Percentiles rank a stretch among this genome's conserved stretches.
Evolutionary conservation across 176 grass and related monocot species (phyloP).

Genomic region (Phoenix roebelenii): DNA sequence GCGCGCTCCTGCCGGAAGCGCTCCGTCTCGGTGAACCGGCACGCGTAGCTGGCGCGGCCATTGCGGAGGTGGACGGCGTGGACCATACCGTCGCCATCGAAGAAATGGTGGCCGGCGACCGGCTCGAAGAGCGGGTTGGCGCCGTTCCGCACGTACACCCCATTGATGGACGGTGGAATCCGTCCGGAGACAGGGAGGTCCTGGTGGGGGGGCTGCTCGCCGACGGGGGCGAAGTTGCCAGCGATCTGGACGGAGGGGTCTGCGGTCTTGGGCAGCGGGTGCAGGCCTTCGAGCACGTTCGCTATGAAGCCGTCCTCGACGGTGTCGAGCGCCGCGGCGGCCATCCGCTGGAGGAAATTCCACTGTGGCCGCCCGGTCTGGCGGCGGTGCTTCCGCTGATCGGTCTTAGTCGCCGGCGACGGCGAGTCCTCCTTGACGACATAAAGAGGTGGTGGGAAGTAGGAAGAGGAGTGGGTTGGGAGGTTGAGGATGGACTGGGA

Average conservation of each 20-base stretch:
- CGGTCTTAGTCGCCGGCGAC: not conserved
- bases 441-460: too few species aligned
- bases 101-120: slow-evolving; percentile 73
- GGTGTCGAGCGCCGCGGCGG: slow-evolving; percentile 41
- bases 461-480: too few species aligned
- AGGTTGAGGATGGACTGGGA: not conserved
- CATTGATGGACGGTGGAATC: slow-evolving; percentile 37
- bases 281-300: slow-evolving; percentile 40
- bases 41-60: slow-evolving; percentile 54
- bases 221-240: slow-evolving; percentile 73
- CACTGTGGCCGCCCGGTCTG: not conserved
- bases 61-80: slow-evolving; percentile 50
- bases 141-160: slow-evolving; percentile 77
- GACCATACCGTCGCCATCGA: slow-evolving; percentile 92
- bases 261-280: slow-evolving; percentile 35
- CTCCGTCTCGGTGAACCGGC: slow-evolving; percentile 74
- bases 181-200: slow-evolving; percentile 32
- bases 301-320: slow-evolving; percentile 40
- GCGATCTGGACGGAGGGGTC: slow-evolving; percentile 81
- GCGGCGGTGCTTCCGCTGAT: not conserved
- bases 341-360: slow-evolving; percentile 53
- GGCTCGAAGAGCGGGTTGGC: slow-evolving; percentile 71
- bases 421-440: not conserved
- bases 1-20: slow-evolving; percentile 54
- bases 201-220: slow-evolving; percentile 21